A percentile compares a stretch with the other conserved stretches of the same genome.
phyloP scores from a whole-genome alignment of 2,329 filamentous ascomycete genomes.

The Fusarium sp. region DNA sequence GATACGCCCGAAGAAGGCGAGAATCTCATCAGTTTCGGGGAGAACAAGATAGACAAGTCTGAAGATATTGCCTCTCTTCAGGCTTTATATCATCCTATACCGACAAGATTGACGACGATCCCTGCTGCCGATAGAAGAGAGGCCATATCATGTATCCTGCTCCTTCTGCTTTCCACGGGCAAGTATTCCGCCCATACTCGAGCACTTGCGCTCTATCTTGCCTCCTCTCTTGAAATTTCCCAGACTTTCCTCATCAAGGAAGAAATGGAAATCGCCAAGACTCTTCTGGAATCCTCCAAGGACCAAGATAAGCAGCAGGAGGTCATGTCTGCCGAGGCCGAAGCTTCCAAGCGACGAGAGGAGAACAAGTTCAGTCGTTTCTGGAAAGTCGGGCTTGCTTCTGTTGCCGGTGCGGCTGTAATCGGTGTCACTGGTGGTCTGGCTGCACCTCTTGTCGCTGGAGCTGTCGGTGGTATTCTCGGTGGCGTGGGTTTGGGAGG shows the following conservation, averaged over 20 bases:
- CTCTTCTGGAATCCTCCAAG: constrained; percentile 73
- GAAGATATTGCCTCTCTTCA: constrained; percentile 58
- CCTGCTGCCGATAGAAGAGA: constrained; percentile 67
- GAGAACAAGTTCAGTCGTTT: constrained; percentile 75
- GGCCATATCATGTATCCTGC: constrained; percentile 73
- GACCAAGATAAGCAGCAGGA: constrained; percentile 52
- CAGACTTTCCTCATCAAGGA: constrained; percentile 70
- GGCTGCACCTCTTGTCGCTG: constrained; percentile 88
- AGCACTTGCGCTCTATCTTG: constrained; percentile 71
- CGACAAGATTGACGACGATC: constrained; percentile 65
- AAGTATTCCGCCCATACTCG: constrained; percentile 80
- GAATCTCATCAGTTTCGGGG: constrained; percentile 55
- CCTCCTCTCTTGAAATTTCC: constrained; percentile 72
- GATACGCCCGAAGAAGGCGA: constrained; percentile 49
- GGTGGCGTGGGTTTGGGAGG: constrained; percentile 86
- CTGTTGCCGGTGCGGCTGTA: constrained; percentile 85
- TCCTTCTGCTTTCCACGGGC: constrained; percentile 76
- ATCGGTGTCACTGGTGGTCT: constrained; percentile 93
- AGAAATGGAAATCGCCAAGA: constrained; percentile 79
- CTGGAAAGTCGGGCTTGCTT: constrained; percentile 92
- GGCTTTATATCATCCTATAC: constrained; percentile 62
- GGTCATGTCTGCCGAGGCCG: constrained; percentile 76
- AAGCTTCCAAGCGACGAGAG: constrained; percentile 77
- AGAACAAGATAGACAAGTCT: constrained; percentile 44
- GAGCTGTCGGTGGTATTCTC: constrained; percentile 85